phyloP scores from a whole-genome alignment of 2,329 filamentous ascomycete species.

The Simplicillium aogashimaense region DNA sequence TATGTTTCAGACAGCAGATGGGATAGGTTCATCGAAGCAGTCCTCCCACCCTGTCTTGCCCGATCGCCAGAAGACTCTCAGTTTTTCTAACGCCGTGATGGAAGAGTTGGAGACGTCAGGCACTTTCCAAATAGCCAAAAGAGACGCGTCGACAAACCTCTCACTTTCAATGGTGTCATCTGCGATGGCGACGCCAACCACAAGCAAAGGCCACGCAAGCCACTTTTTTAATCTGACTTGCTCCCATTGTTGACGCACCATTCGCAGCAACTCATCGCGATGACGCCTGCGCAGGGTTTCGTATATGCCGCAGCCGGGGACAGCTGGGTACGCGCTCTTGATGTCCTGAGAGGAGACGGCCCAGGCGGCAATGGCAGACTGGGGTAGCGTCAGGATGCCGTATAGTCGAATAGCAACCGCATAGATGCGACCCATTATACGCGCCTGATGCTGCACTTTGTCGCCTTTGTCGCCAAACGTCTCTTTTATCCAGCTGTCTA shows the following conservation, averaged over 20 bases:
- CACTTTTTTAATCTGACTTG: background rate
- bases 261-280: background rate
- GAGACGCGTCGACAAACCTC: background rate
- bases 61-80: background rate
- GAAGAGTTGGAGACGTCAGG: background rate
- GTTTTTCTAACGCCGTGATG: background rate
- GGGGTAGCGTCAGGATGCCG: too few species aligned
- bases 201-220: conserved; percentile 1
- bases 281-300: background rate
- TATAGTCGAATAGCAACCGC: background rate
- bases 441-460: background rate
- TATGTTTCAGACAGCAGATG: background rate
- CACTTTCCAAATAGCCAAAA: background rate
- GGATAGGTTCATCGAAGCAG: conserved; percentile 1
- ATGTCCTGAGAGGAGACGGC: too few species aligned
- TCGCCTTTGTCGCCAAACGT: background rate
- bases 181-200: background rate
- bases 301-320: background rate
- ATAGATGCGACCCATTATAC: background rate
- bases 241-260: background rate
- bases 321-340: too few species aligned
- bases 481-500: too few species aligned
- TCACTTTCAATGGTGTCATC: background rate
- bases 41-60: conserved; percentile 2
- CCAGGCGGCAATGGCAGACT: too few species aligned